Conservation (phyloP, 2,329 filamentous ascomycete genomes). For the Penicillium brasilianum region DNA sequence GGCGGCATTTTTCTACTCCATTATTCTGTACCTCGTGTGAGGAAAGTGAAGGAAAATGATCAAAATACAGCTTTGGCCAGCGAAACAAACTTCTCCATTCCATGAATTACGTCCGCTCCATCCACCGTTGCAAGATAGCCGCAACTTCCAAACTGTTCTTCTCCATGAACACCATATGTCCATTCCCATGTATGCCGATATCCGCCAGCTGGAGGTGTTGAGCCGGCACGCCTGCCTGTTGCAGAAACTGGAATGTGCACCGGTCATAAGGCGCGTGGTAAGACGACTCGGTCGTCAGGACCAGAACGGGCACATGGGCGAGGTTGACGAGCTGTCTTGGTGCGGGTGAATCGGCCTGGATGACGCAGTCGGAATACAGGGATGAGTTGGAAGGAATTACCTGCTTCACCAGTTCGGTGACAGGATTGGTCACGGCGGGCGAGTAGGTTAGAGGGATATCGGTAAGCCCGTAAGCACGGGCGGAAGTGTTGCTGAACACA, state of each 20-base stretch:
- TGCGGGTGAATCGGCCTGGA: conserved; percentile 43
- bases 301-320: conserved; percentile 51
- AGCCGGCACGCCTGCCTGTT: conserved; percentile 55
- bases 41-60: background rate
- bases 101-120: conserved; percentile 24
- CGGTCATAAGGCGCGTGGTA: conserved; percentile 60
- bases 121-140: conserved; percentile 47
- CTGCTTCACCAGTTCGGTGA: conserved; percentile 42
- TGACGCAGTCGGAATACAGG: conserved; percentile 40
- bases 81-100: background rate
- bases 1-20: background rate
- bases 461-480: conserved; percentile 54
- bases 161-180: conserved; percentile 61
- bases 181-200: conserved; percentile 56
- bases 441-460: conserved; percentile 57
- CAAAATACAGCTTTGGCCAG: background rate
- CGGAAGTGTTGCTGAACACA: conserved; percentile 42
- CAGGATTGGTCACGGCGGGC: conserved; percentile 48
- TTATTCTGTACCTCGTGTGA: background rate
- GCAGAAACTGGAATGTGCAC: conserved; percentile 57
- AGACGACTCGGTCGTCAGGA: conserved; percentile 59
- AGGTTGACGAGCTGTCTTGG: conserved; percentile 56
- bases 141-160: conserved; percentile 51
- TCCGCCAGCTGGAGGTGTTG: conserved; percentile 53
- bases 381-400: conserved; percentile 25